Evolutionary conservation across 2,329 filamentous ascomycete genomes (phyloP), one percentile per base, ranked within the genome.

Genomic region (Lachnellula hyalina): DNA sequence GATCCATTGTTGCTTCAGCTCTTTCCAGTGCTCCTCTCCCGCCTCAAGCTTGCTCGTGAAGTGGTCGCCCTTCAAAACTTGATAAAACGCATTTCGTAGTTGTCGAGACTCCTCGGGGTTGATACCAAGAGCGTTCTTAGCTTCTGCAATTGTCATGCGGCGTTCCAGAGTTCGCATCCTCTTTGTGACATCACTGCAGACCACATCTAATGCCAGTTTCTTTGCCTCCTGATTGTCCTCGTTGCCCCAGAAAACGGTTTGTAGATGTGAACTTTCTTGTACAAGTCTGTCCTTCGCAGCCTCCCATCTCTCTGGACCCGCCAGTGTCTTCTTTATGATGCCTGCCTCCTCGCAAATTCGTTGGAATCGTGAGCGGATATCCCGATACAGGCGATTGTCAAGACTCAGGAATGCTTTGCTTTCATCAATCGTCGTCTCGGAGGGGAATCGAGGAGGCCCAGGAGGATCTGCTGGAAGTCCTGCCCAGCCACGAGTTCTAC

Each of bases 141-240:
- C 88, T 55, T 91, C 85, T 1, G 83, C 79, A 45, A 93, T 80
- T 0, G 83, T 85, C 79, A 93, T 84, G n/a, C 81, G 77, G 35
- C 76, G 78, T 48, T 84, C 81, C 54, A 83, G 68, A 12, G 75
- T 82, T 64, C 89, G 82, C 76, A 92, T 85, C 19, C 87, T 78
- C 71, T 94, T 94, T 1, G 88, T 92, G 32, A 93, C 87, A 71
- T 93, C 89, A 28, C 83, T 86, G 66, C 87, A 91, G 23, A 95
- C 85, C 46, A 90, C 81, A 67, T 95, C 89, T 5, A 95, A 74
- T 0, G 89, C 87, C 46, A 90, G 75, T 38, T 78, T 78, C 67
- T 85, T 88, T 42, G 77, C 75, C 44, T 87, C 83, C 15, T 80
- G 70, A 21, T 84, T 75, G 3, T 79, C 77, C 25, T 80, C 77